Conservation (phyloP, 768 basidiomycete species). For the Lactarius hengduanensis region DNA sequence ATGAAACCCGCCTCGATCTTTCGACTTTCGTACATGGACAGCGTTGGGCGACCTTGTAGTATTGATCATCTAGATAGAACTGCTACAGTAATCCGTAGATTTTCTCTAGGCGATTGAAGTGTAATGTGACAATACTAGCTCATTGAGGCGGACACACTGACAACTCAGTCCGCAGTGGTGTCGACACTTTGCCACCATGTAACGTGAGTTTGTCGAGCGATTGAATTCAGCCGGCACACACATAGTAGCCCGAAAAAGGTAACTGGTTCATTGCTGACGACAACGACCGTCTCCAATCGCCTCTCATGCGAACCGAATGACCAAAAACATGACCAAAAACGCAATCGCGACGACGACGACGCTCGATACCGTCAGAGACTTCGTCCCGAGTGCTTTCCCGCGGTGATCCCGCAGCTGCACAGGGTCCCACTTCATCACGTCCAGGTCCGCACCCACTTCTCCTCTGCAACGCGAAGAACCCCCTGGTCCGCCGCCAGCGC, state of each 20-base stretch:
- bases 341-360: conserved; percentile 65
- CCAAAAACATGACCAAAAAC: conserved; percentile 66
- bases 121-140: no score
- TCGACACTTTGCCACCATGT: no score
- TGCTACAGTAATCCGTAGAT: not conserved
- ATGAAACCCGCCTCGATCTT: not conserved
- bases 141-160: no score
- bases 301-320: conserved; percentile 62
- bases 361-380: conserved; percentile 49
- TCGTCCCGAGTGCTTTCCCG: conserved; percentile 50
- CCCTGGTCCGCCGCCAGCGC: conserved; percentile 72
- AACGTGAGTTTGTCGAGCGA: no score
- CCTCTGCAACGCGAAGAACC: conserved; percentile 61
- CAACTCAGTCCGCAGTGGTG: no score
- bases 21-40: not conserved
- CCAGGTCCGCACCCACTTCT: conserved; percentile 70
- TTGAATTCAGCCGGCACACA: no score
- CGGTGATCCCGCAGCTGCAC: conserved; percentile 44
- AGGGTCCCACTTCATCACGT: conserved; percentile 65
- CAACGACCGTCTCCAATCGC: no score
- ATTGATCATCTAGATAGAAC: not conserved
- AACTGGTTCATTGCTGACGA: no score
- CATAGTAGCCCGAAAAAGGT: no score
- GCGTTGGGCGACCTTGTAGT: not conserved
- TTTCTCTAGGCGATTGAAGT: not conserved